A percentile compares a stretch with the other conserved stretches of the same genome.
phyloP scores from a whole-genome alignment of 2,329 filamentous ascomycete species.

The Pyricularia pennisetigena region DNA sequence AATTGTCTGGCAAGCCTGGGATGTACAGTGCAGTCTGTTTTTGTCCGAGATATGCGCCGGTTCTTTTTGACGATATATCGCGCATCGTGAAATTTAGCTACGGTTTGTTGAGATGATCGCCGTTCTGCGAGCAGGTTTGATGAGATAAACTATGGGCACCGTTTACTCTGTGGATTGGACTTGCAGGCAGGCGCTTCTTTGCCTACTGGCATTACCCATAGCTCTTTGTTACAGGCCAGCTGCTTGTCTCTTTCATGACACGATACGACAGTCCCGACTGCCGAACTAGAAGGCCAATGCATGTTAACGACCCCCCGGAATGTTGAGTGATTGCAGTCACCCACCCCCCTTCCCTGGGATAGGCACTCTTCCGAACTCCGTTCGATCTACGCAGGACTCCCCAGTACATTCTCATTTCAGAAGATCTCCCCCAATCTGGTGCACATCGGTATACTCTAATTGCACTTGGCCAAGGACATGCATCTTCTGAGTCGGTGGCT shows the following conservation, averaged over 20 bases:
- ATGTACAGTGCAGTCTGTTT: not conserved
- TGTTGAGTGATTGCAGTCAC: not conserved
- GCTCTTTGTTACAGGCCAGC: not conserved
- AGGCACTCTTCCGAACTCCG: too few relatives aligned
- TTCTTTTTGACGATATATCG: not conserved
- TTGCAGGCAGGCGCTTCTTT: not conserved
- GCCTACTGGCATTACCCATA: not conserved
- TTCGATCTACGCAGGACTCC: not conserved
- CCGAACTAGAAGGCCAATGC: not conserved
- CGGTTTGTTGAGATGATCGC: not conserved
- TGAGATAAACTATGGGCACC: not conserved
- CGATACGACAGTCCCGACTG: not conserved
- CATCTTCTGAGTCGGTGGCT: not conserved
- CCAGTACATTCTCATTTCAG: not conserved
- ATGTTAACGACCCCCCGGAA: not conserved
- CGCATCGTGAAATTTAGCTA: not conserved
- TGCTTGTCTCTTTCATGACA: not conserved
- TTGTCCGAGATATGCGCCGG: not conserved
- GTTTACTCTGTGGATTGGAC: not conserved
- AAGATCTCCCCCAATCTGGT: not conserved
- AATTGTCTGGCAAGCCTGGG: not conserved
- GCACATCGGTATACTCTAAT: not conserved
- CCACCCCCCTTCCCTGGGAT: too few relatives aligned
- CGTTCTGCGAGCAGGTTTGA: not conserved
- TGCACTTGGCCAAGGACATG: not conserved